Percentiles rank a stretch among this genome's conserved stretches.
Conservation (phyloP, 2,329 filamentous ascomycete species). For the Fusarium ambrosium region DNA sequence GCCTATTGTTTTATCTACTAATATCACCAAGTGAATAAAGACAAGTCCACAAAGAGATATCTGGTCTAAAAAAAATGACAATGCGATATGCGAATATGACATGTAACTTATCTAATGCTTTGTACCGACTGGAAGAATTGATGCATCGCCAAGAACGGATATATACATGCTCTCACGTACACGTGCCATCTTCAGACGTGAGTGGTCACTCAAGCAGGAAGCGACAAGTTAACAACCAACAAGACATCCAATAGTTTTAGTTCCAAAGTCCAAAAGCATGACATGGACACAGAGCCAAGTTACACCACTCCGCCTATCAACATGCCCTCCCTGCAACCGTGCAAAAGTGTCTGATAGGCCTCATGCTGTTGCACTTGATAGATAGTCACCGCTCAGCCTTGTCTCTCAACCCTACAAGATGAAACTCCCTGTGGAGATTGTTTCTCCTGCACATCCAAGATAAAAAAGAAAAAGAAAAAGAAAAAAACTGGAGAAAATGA, state of each 20-base stretch:
- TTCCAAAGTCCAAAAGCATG: background rate
- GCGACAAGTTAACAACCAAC: background rate
- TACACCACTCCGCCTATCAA: background rate
- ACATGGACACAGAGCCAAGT: background rate
- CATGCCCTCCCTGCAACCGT: background rate
- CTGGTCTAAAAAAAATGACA: background rate
- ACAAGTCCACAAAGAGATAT: background rate
- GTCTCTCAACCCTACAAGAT: background rate
- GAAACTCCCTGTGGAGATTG: background rate
- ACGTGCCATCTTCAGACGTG: background rate
- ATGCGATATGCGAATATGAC: background rate
- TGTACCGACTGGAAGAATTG: background rate
- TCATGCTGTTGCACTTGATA: background rate
- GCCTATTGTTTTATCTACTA: background rate
- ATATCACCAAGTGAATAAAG: background rate
- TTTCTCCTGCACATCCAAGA: background rate
- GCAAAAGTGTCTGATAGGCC: background rate
- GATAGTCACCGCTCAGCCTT: background rate
- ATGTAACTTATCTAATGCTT: background rate
- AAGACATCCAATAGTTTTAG: background rate
- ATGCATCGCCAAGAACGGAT: background rate
- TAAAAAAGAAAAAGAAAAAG: background rate
- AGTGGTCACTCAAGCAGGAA: background rate
- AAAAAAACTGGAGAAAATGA: background rate
- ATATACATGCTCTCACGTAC: background rate